Conservation (phyloP, 2,329 filamentous ascomycete genomes). For the Diplodia scrobiculata region DNA sequence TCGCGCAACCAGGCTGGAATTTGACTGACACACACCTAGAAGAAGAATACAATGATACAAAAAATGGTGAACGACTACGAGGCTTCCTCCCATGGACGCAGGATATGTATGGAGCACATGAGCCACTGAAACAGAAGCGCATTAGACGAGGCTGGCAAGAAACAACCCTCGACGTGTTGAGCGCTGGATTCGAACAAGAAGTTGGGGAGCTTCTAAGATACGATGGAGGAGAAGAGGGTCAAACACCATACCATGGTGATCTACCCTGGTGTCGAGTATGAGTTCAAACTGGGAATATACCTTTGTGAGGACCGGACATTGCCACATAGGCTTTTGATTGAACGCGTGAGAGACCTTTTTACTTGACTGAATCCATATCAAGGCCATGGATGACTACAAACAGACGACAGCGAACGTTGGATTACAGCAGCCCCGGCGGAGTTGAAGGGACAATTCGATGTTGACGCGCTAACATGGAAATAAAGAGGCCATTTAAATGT, state of each 20-base stretch:
- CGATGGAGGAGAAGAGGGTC: constrained; percentile 32
- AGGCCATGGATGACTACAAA: neutral
- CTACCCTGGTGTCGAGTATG: constrained; percentile 37
- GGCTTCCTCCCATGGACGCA: constrained; percentile 45
- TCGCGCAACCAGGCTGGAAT: neutral
- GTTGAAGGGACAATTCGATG: neutral
- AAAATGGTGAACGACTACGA: constrained; percentile 42
- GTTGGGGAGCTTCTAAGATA: constrained; percentile 36
- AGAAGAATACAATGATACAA: constrained; percentile 42
- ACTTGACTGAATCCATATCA: neutral
- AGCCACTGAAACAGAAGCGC: constrained; percentile 45
- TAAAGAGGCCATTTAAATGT: neutral
- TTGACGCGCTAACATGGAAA: neutral
- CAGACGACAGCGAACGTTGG: neutral
- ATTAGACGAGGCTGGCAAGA: constrained; percentile 46
- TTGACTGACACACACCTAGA: constrained; percentile 24
- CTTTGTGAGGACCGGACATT: neutral
- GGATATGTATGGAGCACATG: constrained; percentile 46
- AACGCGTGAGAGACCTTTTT: neutral
- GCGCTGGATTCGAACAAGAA: constrained; percentile 37
- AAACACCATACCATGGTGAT: neutral
- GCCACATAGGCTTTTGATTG: neutral
- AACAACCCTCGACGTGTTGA: constrained; percentile 32
- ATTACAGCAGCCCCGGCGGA: neutral
- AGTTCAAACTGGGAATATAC: neutral